phyloP scores from a whole-genome alignment of 768 basidiomycete genomes.

The Suillus subalutaceus region DNA sequence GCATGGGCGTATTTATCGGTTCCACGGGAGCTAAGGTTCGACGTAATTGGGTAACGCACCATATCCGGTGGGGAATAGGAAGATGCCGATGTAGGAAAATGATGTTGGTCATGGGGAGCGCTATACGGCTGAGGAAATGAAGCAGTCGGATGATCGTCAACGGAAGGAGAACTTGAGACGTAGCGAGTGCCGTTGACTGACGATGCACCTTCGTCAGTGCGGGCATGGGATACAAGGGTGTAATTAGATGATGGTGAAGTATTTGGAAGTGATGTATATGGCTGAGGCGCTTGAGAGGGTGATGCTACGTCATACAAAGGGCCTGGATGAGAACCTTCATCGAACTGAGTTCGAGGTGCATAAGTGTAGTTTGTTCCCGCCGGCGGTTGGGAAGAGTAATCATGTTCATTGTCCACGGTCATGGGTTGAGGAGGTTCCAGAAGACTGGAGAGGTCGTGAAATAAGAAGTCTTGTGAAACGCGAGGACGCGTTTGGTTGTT shows the following conservation, averaged over 20 bases:
- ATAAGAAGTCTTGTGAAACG: slow-evolving; percentile 17
- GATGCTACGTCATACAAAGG: slow-evolving; percentile 34
- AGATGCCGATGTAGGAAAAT: slow-evolving; percentile 45
- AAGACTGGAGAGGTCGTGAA: slow-evolving; percentile 29
- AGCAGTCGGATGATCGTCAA: slow-evolving; percentile 40
- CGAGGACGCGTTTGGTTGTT: slow-evolving; percentile 17
- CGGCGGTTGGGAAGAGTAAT: slow-evolving; percentile 38
- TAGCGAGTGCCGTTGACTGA: slow-evolving; percentile 19
- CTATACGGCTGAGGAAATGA: slow-evolving; percentile 44
- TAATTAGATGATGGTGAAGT: slow-evolving; percentile 24
- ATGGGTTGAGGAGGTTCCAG: slow-evolving; percentile 29
- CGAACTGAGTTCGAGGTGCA: slow-evolving; percentile 31
- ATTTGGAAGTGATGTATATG: slow-evolving; percentile 19
- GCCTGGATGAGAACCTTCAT: slow-evolving; percentile 36
- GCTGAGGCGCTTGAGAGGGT: slow-evolving; percentile 18
- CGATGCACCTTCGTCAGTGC: slow-evolving; percentile 15
- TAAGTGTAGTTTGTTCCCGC: slow-evolving; percentile 39
- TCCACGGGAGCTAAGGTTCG: slow-evolving; percentile 39
- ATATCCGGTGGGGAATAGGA: slow-evolving; percentile 41
- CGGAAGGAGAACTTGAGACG: slow-evolving; percentile 46
- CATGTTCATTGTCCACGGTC: slow-evolving; percentile 40
- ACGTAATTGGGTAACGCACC: slow-evolving; percentile 40
- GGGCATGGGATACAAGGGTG: slow-evolving; percentile 23
- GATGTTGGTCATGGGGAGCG: slow-evolving; percentile 47
- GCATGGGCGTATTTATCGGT: slow-evolving; percentile 37